These are phyloP conservation scores for Suillus hirtellus DNA, from an alignment of 768 basidiomycete species.

Conservation along the genomic window DNA sequence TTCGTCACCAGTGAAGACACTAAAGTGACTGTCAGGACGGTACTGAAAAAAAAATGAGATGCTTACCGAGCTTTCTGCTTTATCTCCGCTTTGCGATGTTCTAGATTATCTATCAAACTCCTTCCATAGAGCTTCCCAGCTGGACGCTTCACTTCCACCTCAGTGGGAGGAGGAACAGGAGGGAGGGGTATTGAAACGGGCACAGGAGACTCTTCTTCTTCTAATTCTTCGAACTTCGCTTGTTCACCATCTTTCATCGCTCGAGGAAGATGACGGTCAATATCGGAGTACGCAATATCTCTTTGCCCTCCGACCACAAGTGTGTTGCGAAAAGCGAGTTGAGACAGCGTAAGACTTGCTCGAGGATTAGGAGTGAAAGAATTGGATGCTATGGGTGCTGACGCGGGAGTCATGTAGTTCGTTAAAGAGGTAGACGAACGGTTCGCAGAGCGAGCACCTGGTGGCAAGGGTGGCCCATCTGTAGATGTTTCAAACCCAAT, in stretches of 20 bases:
- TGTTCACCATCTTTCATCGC: constrained; percentile 82
- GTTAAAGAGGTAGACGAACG: constrained; percentile 43
- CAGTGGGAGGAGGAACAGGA: constrained; percentile 32
- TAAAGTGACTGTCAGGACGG: constrained; percentile 28
- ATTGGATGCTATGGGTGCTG: constrained; percentile 51
- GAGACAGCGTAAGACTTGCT: constrained; percentile 69
- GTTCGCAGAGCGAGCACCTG: constrained; percentile 63
- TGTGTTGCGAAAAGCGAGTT: constrained; percentile 84
- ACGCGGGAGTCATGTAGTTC: constrained; percentile 29
- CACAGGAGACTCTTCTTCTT: constrained; percentile 36
- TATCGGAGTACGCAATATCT: constrained; percentile 61
- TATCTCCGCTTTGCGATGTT: constrained; percentile 79
- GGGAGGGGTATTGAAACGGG: constrained; percentile 32
- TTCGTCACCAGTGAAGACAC: constrained; percentile 86
- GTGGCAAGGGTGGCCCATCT: constrained; percentile 79
- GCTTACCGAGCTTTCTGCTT: constrained; percentile 79
- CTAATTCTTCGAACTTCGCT: constrained; percentile 47
- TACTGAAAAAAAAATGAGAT: constrained; percentile 1
- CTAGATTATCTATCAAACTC: constrained; percentile 89
- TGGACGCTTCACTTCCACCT: constrained; percentile 44
- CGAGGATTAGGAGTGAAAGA: constrained; percentile 81
- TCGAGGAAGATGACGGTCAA: constrained; percentile 61
- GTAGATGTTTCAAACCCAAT: constrained; percentile 64
- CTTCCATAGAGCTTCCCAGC: constrained; percentile 85
- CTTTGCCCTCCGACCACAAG: constrained; percentile 68